These are phyloP conservation scores for Pyronema omphalodes DNA, from an alignment of 495 filamentous ascomycete genomes.

Conservation along the genomic window DNA sequence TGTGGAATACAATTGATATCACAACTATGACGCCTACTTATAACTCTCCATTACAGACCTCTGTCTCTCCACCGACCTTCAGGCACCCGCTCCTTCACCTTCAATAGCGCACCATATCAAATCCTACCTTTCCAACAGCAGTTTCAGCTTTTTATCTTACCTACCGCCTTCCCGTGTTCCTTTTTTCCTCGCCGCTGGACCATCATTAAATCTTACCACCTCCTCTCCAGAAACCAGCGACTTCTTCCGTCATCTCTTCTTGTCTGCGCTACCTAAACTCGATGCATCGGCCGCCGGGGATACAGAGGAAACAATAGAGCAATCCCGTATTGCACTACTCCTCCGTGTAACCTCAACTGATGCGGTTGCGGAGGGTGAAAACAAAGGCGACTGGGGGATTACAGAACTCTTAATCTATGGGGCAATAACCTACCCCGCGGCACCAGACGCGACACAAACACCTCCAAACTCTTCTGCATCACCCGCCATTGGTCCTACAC, in stretches of 20 bases:
- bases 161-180: constrained; percentile 21
- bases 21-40: not conserved
- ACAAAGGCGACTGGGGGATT: constrained; percentile 14
- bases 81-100: constrained; percentile 9
- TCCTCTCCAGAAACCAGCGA: constrained; percentile 13
- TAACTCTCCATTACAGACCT: not conserved
- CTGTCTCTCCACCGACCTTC: not conserved
- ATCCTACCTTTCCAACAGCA: constrained; percentile 12
- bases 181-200: constrained; percentile 21
- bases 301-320: constrained; percentile 11
- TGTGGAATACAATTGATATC: not conserved
- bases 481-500: constrained; percentile 4
- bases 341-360: constrained; percentile 7
- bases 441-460: constrained; percentile 4
- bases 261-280: constrained; percentile 11
- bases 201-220: constrained; percentile 19
- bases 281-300: constrained; percentile 1
- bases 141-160: constrained; percentile 13
- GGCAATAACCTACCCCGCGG: constrained; percentile 11
- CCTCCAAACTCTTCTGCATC: constrained; percentile 17
- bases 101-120: constrained; percentile 16
- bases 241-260: constrained; percentile 20
- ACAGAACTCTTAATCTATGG: constrained; percentile 21
- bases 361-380: not conserved
- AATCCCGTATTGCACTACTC: constrained; percentile 17